Evolutionary conservation across 1,284 basidiomycete genomes (phyloP), one percentile per base, ranked within the genome.

Genomic region (Rhodotorula sp.): DNA sequence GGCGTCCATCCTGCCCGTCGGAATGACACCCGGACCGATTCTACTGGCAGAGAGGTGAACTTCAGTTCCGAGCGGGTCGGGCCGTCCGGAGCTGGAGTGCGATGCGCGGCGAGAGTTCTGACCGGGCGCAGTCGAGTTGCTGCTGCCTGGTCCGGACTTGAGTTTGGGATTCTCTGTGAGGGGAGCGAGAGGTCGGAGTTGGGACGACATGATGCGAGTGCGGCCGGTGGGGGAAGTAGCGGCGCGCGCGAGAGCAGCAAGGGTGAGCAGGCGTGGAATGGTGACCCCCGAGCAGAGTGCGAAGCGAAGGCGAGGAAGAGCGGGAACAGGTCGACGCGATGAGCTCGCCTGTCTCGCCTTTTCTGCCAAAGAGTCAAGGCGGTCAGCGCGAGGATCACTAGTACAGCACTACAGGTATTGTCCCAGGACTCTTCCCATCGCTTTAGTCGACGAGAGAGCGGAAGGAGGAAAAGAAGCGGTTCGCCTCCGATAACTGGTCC

Each of bases 1-100:
- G 56, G 67, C 34, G 11, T 50, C 18, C 10, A 72, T 37, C 16
- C 40, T 44, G 8, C 71, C 71, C 11, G 62, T 64, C 22, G 71
- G 68, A 18, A 64, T 64, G 2, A 67, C 71, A 28, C 66, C 66
- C 11, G 69, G 69, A 28, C 69, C 69, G 37, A 71, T 72, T 7
- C 73, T 63, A 70, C 73, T 65, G 66, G 52, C 18, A 20, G 37
- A 47, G 30, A 37, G 22, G 46, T 37, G 34, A 1, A n/a, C 26
- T 28, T 4, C 7, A 9, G 60, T 66, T 24, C 61, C 59, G 37
- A 72, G 68, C 16, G 72, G 70, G 47, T 74, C 72, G 9, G 72
- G 70, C n/a, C 62, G 51, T 4, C 60, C 58, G n/a, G 28, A 48
- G 30, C 52, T 44, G 11, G 65, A 64, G 61, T 65, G 68, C 7